phyloP scores from a whole-genome alignment of 305 asterid species.

The Vinca major region DNA sequence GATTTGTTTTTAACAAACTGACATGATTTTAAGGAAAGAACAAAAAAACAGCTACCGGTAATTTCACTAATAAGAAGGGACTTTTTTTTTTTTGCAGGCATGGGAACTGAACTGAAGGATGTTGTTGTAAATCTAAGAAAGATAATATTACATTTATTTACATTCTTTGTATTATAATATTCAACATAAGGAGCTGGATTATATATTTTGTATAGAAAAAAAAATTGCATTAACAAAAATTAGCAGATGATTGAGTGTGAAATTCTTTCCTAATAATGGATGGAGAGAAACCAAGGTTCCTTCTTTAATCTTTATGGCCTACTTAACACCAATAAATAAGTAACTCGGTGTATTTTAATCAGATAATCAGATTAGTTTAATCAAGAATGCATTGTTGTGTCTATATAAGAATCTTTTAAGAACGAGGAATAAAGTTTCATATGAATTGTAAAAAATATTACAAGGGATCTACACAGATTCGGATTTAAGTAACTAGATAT shows the following conservation, averaged over 20 bases:
- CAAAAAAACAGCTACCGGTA: not conserved
- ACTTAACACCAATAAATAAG: too few relatives aligned
- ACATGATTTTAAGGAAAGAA: not conserved
- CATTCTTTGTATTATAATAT: slow-evolving; percentile 3
- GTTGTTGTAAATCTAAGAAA: not conserved
- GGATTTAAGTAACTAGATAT: too few relatives aligned
- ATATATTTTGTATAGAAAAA: not conserved
- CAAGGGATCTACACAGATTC: too few relatives aligned
- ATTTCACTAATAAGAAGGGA: not conserved
- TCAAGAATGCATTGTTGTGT: too few relatives aligned
- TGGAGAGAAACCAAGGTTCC: too few relatives aligned
- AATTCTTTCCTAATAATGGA: too few relatives aligned
- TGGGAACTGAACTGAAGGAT: slow-evolving; percentile 15
- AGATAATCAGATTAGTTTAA: too few relatives aligned
- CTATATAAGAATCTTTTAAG: too few relatives aligned
- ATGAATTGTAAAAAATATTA: too few relatives aligned
- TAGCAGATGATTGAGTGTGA: not conserved
- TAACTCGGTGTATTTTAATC: too few relatives aligned
- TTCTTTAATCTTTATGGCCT: too few relatives aligned
- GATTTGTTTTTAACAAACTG: not conserved
- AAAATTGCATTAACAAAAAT: not conserved
- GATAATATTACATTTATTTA: slow-evolving; percentile 6
- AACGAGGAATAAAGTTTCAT: too few relatives aligned
- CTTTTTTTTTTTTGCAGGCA: slow-evolving; percentile 20
- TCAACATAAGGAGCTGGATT: not conserved